Evolutionary conservation across 2,329 filamentous ascomycete genomes (phyloP).

Genomic region (Xylariaceae sp.): DNA sequence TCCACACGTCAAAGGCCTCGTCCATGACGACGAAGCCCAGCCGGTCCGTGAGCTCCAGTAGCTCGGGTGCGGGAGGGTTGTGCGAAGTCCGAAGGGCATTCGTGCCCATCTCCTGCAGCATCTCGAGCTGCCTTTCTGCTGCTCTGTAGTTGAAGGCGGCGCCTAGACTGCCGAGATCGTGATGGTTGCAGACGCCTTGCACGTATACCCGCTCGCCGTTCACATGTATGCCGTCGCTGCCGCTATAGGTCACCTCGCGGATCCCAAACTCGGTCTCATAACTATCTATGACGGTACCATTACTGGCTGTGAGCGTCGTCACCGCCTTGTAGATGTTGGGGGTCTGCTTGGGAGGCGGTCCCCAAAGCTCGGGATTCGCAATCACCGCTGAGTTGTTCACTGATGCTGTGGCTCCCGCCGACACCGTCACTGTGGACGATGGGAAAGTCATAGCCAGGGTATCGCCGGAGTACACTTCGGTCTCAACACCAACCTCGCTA

Average conservation of each 20-base stretch:
- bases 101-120: constrained; percentile 44
- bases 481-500: constrained; percentile 33
- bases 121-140: constrained; percentile 42
- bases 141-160: constrained; percentile 47
- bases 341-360: constrained; percentile 38
- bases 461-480: constrained; percentile 31
- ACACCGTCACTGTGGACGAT: constrained; percentile 17
- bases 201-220: constrained; percentile 41
- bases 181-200: constrained; percentile 46
- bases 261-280: constrained; percentile 50
- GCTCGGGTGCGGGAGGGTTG: constrained; percentile 47
- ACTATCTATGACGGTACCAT: constrained; percentile 29
- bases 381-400: constrained; percentile 32
- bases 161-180: constrained; percentile 46
- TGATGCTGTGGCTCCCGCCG: constrained; percentile 26
- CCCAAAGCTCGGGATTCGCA: constrained; percentile 41
- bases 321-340: constrained; percentile 46
- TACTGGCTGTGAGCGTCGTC: constrained; percentile 30
- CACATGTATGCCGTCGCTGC: constrained; percentile 38
- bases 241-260: constrained; percentile 36
- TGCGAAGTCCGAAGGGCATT: constrained; percentile 49
- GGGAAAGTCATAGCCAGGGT: constrained; percentile 33
- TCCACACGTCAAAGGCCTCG: constrained; percentile 52
- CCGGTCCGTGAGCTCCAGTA: constrained; percentile 45
- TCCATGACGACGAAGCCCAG: constrained; percentile 48